Conservation (phyloP, 495 filamentous ascomycete species). For the Hyaloscypha bicolor region DNA sequence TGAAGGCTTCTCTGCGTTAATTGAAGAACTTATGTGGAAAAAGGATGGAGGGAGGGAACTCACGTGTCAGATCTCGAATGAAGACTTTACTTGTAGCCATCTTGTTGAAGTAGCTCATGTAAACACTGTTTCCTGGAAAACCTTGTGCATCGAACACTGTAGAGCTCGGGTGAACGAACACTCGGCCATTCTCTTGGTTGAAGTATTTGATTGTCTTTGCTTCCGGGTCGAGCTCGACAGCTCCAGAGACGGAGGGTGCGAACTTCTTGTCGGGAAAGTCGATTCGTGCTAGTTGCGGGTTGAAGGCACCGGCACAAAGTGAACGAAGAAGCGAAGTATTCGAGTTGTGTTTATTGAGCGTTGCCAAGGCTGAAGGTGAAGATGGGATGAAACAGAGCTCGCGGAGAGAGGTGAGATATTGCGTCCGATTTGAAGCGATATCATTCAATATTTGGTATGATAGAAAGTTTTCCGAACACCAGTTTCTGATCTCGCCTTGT, state of each 20-base stretch:
- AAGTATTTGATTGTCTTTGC: slow-evolving; percentile 91
- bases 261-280: slow-evolving; percentile 95
- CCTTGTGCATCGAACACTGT: slow-evolving; percentile 80
- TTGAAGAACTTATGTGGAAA: slow-evolving; percentile 15
- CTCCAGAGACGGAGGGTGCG: slow-evolving; percentile 77
- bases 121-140: slow-evolving; percentile 68
- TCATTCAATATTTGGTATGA: slow-evolving; percentile 80
- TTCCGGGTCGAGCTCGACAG: slow-evolving; percentile 91
- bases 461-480: slow-evolving; percentile 90
- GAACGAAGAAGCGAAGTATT: slow-evolving; percentile 74
- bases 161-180: slow-evolving; percentile 89
- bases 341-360: slow-evolving; percentile 45
- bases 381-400: slow-evolving; percentile 78
- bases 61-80: slow-evolving; percentile 85
- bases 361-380: slow-evolving; percentile 21
- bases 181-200: slow-evolving; percentile 79
- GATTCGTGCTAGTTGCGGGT: slow-evolving; percentile 88
- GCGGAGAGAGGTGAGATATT: slow-evolving; percentile 83
- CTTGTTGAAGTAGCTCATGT: slow-evolving; percentile 85
- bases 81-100: slow-evolving; percentile 90
- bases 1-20: slow-evolving; percentile 65
- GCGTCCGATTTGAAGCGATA: slow-evolving; percentile 80
- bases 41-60: slow-evolving; percentile 37
- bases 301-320: slow-evolving; percentile 87
- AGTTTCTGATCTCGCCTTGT: slow-evolving; percentile 67